Percentiles rank a stretch among this genome's conserved stretches.
phyloP scores from a whole-genome alignment of 1,139 yeast genomes.

The Suhomyces bribrorum region DNA sequence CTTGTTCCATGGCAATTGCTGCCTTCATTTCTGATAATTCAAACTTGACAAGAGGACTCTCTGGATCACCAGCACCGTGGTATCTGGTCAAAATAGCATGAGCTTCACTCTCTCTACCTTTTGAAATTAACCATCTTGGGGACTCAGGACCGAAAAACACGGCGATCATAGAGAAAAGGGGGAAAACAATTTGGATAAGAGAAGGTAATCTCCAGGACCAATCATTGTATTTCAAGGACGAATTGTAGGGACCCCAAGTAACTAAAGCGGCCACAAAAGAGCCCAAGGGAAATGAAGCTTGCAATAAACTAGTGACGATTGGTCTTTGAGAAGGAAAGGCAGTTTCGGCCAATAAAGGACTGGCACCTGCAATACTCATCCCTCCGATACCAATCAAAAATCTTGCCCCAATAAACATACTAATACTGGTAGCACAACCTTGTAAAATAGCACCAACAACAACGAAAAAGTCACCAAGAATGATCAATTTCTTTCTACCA shows the following conservation, averaged over 20 bases:
- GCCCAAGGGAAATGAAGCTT: slow-evolving; percentile 47
- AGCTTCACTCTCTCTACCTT: slow-evolving; percentile 49
- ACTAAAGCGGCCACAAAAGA: slow-evolving; percentile 55
- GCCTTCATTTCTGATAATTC: slow-evolving; percentile 34
- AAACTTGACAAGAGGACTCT: slow-evolving; percentile 26
- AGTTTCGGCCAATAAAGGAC: slow-evolving; percentile 40
- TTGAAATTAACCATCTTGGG: slow-evolving; percentile 26
- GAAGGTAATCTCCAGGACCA: slow-evolving; percentile 49
- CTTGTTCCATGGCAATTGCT: slow-evolving; percentile 31
- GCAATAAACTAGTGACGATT: slow-evolving; percentile 44
- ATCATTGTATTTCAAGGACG: slow-evolving; percentile 17
- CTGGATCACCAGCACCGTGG: slow-evolving; percentile 43
- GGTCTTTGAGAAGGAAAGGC: slow-evolving; percentile 52
- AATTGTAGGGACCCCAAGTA: slow-evolving; percentile 44
- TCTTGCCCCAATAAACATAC: slow-evolving; percentile 38
- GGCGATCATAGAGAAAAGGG: slow-evolving; percentile 22
- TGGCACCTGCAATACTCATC: slow-evolving; percentile 37
- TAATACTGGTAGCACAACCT: slow-evolving; percentile 36
- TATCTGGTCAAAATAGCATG: slow-evolving; percentile 7
- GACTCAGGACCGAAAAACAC: slow-evolving; percentile 23
- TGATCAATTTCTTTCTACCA: slow-evolving; percentile 41
- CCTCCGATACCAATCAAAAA: slow-evolving; percentile 46
- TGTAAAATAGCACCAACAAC: slow-evolving; percentile 31
- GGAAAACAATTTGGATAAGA: slow-evolving; percentile 45
- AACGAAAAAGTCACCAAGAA: slow-evolving; percentile 12